Evolutionary conservation across 345 rosid species (phyloP).

Genomic region (Syzygium jambos): DNA sequence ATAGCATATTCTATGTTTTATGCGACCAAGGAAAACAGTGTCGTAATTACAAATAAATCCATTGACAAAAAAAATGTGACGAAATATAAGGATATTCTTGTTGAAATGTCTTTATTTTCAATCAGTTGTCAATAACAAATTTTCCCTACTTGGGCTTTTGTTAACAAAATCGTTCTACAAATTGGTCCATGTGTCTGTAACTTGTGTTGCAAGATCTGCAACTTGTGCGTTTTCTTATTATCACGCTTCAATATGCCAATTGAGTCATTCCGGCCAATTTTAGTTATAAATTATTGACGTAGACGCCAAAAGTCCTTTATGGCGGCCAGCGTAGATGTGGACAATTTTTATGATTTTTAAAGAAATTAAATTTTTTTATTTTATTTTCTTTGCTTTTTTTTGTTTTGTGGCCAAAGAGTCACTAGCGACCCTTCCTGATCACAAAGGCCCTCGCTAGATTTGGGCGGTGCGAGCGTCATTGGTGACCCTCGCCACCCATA

Average conservation of each 20-base stretch:
- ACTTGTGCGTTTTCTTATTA: background rate
- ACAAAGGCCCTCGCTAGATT: no score
- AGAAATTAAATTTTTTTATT: no score
- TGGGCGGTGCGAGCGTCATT: no score
- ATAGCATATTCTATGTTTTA: background rate
- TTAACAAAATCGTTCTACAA: background rate
- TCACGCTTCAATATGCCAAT: background rate
- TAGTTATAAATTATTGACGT: no score
- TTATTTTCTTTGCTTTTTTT: no score
- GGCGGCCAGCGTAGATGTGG: no score
- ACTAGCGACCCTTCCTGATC: no score
- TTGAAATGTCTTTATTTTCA: background rate
- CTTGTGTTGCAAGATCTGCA: background rate
- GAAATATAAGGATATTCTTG: background rate
- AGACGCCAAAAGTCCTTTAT: no score
- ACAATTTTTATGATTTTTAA: no score
- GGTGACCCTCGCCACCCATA: no score
- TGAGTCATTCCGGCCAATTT: no score
- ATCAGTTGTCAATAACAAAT: background rate
- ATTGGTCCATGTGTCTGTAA: background rate
- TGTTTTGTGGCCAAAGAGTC: no score
- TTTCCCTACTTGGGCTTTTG: background rate
- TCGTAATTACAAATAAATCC: background rate
- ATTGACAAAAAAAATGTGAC: background rate
- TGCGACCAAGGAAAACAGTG: background rate